phyloP scores from a whole-genome alignment of 2,329 filamentous ascomycete genomes.

The Gnomoniopsis smithogilvyi region DNA sequence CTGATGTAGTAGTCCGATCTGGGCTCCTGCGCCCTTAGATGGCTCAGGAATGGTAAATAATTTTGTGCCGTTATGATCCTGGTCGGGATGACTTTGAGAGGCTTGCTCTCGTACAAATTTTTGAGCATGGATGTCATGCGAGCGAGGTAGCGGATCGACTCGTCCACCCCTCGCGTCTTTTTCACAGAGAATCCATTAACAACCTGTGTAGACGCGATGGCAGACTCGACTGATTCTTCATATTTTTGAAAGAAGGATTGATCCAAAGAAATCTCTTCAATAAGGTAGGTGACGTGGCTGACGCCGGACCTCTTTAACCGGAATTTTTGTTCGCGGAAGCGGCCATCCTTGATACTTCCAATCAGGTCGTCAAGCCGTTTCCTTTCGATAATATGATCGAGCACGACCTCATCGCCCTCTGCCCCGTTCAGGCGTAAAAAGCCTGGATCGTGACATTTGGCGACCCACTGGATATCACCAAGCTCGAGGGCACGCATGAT shows the following conservation, averaged over 20 bases:
- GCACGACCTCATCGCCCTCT: conserved; percentile 66
- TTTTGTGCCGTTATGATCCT: conserved; percentile 59
- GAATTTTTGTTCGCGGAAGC: conserved; percentile 84
- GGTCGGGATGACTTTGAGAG: conserved; percentile 64
- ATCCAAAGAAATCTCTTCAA: conserved; percentile 69
- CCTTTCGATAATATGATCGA: conserved; percentile 79
- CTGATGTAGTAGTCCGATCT: conserved; percentile 57
- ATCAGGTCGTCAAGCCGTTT: conserved; percentile 79
- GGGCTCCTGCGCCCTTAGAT: conserved; percentile 52
- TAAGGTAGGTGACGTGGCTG: conserved; percentile 74
- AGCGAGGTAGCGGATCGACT: conserved; percentile 72
- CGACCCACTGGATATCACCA: conserved; percentile 77
- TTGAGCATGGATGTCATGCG: conserved; percentile 69
- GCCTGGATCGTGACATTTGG: conserved; percentile 61
- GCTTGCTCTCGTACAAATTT: conserved; percentile 57
- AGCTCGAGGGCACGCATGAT: conserved; percentile 68
- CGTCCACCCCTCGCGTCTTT: conserved; percentile 70
- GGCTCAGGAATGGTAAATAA: conserved; percentile 61
- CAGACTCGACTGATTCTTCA: conserved; percentile 66
- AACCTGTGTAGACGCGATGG: conserved; percentile 74
- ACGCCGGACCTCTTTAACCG: conserved; percentile 69
- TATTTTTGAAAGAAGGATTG: conserved; percentile 51
- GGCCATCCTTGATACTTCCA: conserved; percentile 76
- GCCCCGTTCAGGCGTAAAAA: conserved; percentile 54
- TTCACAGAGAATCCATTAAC: conserved; percentile 79